A percentile compares a stretch with the other conserved stretches of the same genome.
Evolutionary conservation across 2,329 filamentous ascomycete species (phyloP).

Genomic region (Sporothrix luriei): DNA sequence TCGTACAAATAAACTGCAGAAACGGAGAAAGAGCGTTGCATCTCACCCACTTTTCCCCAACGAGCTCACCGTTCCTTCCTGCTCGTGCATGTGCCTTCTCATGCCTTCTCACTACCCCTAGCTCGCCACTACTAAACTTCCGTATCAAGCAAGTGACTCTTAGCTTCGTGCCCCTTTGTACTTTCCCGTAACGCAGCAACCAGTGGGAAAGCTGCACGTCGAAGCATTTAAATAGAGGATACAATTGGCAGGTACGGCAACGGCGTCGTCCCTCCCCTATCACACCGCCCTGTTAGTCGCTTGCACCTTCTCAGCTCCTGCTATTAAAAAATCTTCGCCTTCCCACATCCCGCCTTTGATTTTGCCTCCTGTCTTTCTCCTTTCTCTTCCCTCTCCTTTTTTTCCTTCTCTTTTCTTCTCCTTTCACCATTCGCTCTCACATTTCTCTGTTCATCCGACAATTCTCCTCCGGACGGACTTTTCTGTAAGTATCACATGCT

Average conservation of each 20-base stretch:
- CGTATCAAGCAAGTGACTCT: slow-evolving; percentile 15
- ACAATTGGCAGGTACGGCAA: not conserved
- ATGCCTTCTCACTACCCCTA: slow-evolving; percentile 5
- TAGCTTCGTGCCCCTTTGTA: slow-evolving; percentile 11
- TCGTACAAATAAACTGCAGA: not conserved
- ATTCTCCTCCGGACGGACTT: slow-evolving; percentile 29
- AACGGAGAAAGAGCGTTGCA: not conserved
- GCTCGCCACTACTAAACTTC: slow-evolving; percentile 23
- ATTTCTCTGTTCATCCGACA: slow-evolving; percentile 30
- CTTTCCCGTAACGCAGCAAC: slow-evolving; percentile 30
- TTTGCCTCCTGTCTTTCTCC: slow-evolving; percentile 30
- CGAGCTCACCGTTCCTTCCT: slow-evolving; percentile 20
- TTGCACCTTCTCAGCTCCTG: slow-evolving; percentile 14
- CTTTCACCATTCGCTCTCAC: slow-evolving; percentile 22
- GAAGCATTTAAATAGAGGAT: not conserved
- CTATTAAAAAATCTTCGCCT: slow-evolving; percentile 31
- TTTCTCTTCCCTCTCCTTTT: slow-evolving; percentile 30
- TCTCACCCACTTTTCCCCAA: slow-evolving; percentile 23
- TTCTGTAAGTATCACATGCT: slow-evolving; percentile 24
- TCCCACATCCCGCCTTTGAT: slow-evolving; percentile 19
- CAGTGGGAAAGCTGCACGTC: not conserved
- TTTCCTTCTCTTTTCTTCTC: slow-evolving; percentile 19
- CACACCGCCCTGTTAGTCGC: slow-evolving; percentile 33
- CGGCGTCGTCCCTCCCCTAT: slow-evolving; percentile 26
- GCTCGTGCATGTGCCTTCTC: not conserved